These are phyloP conservation scores for Rubia yunnanensis DNA, from an alignment of 257 asterid species.

Conservation along the genomic window DNA sequence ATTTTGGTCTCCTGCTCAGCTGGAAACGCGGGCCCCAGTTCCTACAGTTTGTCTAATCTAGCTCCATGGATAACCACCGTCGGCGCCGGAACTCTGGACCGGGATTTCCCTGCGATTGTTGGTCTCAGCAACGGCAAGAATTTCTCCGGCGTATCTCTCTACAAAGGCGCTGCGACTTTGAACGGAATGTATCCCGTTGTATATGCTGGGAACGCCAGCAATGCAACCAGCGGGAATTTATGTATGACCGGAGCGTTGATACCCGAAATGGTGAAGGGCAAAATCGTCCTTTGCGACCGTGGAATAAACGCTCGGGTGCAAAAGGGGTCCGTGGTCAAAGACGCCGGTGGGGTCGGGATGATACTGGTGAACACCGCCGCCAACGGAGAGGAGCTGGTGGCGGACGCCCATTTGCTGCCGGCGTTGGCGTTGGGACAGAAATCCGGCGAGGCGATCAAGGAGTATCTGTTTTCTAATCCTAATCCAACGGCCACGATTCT, in stretches of 20 bases:
- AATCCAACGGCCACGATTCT: slow-evolving; percentile 45
- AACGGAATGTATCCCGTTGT: slow-evolving; percentile 52
- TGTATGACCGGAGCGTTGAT: slow-evolving; percentile 57
- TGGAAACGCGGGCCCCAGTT: slow-evolving; percentile 70
- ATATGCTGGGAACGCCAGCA: slow-evolving; percentile 72
- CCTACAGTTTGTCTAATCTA: slow-evolving; percentile 48
- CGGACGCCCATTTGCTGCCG: slow-evolving; percentile 65
- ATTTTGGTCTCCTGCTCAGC: slow-evolving; percentile 77
- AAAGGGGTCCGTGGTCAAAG: slow-evolving; percentile 56
- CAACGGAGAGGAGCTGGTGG: slow-evolving; percentile 71
- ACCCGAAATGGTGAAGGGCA: slow-evolving; percentile 54
- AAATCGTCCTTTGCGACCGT: slow-evolving; percentile 63
- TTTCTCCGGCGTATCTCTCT: slow-evolving; percentile 65
- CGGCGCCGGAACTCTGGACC: slow-evolving; percentile 85
- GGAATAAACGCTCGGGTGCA: slow-evolving; percentile 54
- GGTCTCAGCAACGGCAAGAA: slow-evolving; percentile 75
- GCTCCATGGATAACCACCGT: slow-evolving; percentile 96
- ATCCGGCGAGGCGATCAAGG: slow-evolving; percentile 34
- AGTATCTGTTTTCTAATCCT: slow-evolving; percentile 30
- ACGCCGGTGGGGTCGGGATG: slow-evolving; percentile 66
- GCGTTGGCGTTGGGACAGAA: slow-evolving; percentile 51
- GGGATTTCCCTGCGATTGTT: slow-evolving; percentile 79
- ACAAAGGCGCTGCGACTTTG: slow-evolving; percentile 28
- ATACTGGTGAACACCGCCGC: slow-evolving; percentile 52
- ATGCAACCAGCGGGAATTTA: slow-evolving; percentile 50